These are phyloP conservation scores for Candida montana DNA, from an alignment of 805 yeast species.

Conservation along the genomic window DNA sequence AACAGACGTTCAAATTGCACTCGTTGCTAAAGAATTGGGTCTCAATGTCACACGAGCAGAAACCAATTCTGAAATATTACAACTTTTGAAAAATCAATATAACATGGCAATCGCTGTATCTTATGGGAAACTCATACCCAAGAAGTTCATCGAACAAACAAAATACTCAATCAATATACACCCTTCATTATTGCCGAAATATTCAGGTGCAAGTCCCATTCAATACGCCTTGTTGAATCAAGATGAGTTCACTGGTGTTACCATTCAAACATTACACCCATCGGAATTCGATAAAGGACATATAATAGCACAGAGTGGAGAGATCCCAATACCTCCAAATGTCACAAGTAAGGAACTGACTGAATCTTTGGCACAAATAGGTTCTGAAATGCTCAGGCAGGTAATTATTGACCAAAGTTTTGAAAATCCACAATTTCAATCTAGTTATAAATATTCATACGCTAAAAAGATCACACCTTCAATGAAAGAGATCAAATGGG, in stretches of 20 bases:
- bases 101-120: conserved; percentile 87
- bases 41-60: conserved; percentile 49
- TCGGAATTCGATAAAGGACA: conserved; percentile 77
- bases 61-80: conserved; percentile 32
- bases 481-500: conserved; percentile 47
- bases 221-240: conserved; percentile 69
- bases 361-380: conserved; percentile 48
- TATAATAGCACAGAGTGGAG: conserved; percentile 53
- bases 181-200: conserved; percentile 79
- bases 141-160: conserved; percentile 40
- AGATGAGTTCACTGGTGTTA: conserved; percentile 68
- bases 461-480: conserved; percentile 51
- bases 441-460: conserved; percentile 36
- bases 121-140: conserved; percentile 79
- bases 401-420: conserved; percentile 35
- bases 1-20: conserved; percentile 50
- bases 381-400: conserved; percentile 51
- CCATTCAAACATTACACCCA: conserved; percentile 88
- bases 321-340: conserved; percentile 32
- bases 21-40: conserved; percentile 29
- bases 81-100: conserved; percentile 29
- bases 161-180: conserved; percentile 79
- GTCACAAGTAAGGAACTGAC: conserved; percentile 46
- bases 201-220: conserved; percentile 87
- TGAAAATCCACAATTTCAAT: conserved; percentile 14